These are phyloP conservation scores for Cicer judaicum DNA, from an alignment of 306 rosid species.

Conservation along the genomic window DNA sequence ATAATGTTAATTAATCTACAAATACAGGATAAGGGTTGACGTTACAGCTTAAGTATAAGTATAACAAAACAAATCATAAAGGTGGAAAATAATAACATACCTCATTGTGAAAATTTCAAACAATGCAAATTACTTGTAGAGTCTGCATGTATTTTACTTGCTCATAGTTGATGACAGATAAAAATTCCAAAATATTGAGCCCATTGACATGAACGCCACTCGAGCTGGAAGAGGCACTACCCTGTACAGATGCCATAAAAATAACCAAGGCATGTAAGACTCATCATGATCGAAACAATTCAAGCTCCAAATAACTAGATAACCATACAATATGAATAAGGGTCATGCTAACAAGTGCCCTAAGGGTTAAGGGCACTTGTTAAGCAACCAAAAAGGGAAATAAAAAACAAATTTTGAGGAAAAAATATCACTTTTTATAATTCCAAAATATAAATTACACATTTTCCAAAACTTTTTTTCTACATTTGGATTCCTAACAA, in stretches of 20 bases:
- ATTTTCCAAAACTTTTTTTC: too few species aligned
- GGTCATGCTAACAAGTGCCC: too few species aligned
- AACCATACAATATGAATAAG: too few species aligned
- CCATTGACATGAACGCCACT: slow-evolving; percentile 90
- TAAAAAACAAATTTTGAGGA: too few species aligned
- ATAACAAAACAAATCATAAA: slow-evolving; percentile 21
- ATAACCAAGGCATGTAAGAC: slow-evolving; percentile 36
- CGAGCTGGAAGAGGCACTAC: slow-evolving; percentile 94
- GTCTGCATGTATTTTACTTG: slow-evolving; percentile 57
- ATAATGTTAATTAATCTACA: slow-evolving; percentile 42
- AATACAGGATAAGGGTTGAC: slow-evolving; percentile 18
- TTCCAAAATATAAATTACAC: too few species aligned
- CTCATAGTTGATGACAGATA: slow-evolving; percentile 84
- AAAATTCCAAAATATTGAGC: slow-evolving; percentile 93
- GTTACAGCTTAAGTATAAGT: slow-evolving; percentile 12
- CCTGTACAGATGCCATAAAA: slow-evolving; percentile 57
- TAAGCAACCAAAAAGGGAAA: too few species aligned
- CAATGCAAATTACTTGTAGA: slow-evolving; percentile 20
- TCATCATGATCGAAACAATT: slow-evolving; percentile 8
- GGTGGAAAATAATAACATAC: slow-evolving; percentile 45
- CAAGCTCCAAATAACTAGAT: slow-evolving; percentile 6
- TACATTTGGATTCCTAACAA: too few species aligned
- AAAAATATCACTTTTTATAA: too few species aligned
- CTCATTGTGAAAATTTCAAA: slow-evolving; percentile 43
- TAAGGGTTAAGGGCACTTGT: too few species aligned